Conservation (phyloP, 345 rosid genomes). For the Bruguiera sexangula region DNA sequence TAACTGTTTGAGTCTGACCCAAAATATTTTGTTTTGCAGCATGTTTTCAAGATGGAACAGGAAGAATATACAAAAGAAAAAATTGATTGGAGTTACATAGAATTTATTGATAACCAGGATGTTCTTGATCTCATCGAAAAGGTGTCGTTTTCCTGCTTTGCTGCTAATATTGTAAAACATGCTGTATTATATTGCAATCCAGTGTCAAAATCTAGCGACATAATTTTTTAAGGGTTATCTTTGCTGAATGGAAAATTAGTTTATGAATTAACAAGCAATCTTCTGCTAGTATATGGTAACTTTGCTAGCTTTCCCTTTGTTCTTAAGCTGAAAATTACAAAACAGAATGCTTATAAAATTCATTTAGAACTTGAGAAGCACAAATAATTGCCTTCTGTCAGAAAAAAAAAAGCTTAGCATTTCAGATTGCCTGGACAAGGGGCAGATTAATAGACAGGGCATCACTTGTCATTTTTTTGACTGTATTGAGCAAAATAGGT, state of each 20-base stretch:
- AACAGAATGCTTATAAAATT: too few relatives aligned
- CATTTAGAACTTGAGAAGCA: too few relatives aligned
- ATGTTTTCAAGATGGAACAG: conserved; percentile 99
- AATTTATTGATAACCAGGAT: conserved; percentile 91
- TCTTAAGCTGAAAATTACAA: too few relatives aligned
- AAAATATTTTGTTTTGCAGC: conserved; percentile 44
- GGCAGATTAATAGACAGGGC: too few relatives aligned
- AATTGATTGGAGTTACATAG: conserved; percentile 99
- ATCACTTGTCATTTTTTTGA: too few relatives aligned
- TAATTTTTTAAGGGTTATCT: not conserved
- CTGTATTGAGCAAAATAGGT: too few relatives aligned
- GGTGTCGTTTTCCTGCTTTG: conserved; percentile 38
- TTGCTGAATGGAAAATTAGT: not conserved
- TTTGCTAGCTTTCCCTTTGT: too few relatives aligned
- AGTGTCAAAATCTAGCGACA: not conserved
- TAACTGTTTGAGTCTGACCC: not conserved
- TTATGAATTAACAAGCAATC: too few relatives aligned
- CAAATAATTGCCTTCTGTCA: too few relatives aligned
- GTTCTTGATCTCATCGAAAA: conserved; percentile 93
- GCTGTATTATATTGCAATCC: not conserved
- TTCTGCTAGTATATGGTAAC: too few relatives aligned
- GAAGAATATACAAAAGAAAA: conserved; percentile 93
- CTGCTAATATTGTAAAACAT: not conserved
- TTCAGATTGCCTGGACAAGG: too few relatives aligned
- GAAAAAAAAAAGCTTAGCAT: too few relatives aligned